Evolutionary conservation across 2,329 filamentous ascomycete species (phyloP).

Genomic region (Magnaporthales sp.): DNA sequence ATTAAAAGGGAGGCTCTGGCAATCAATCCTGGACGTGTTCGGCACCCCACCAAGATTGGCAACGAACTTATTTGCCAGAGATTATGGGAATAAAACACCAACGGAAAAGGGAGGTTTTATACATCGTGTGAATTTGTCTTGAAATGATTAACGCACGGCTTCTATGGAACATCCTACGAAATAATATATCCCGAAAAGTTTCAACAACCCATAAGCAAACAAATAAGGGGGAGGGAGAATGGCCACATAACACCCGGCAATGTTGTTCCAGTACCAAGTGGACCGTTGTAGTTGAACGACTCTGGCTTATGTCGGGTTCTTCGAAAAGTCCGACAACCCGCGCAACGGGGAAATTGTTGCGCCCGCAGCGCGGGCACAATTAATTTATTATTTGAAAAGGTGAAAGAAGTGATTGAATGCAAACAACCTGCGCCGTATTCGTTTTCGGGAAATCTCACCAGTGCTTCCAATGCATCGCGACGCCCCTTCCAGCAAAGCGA

Average conservation of each 20-base stretch:
- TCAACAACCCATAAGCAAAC: background rate
- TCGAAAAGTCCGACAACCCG: background rate
- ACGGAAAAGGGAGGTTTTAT: background rate
- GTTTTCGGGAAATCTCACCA: background rate
- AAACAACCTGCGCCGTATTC: background rate
- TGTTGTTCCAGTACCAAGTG: background rate
- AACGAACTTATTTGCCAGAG: background rate
- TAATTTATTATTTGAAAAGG: background rate
- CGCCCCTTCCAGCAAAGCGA: background rate
- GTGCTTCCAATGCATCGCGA: background rate
- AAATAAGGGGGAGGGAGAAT: background rate
- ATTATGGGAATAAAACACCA: background rate
- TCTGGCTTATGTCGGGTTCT: background rate
- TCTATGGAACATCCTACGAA: background rate
- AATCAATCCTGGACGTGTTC: background rate
- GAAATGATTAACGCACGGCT: background rate
- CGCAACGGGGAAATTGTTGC: background rate
- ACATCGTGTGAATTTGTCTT: background rate
- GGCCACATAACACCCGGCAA: background rate
- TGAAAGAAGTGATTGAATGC: background rate
- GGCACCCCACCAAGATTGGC: background rate
- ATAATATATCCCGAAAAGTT: background rate
- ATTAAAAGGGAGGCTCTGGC: background rate
- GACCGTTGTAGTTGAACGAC: background rate
- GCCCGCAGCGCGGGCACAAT: background rate